These are phyloP conservation scores for Fusarium verrucosum DNA, from an alignment of 2,329 filamentous ascomycete genomes.

Conservation along the genomic window DNA sequence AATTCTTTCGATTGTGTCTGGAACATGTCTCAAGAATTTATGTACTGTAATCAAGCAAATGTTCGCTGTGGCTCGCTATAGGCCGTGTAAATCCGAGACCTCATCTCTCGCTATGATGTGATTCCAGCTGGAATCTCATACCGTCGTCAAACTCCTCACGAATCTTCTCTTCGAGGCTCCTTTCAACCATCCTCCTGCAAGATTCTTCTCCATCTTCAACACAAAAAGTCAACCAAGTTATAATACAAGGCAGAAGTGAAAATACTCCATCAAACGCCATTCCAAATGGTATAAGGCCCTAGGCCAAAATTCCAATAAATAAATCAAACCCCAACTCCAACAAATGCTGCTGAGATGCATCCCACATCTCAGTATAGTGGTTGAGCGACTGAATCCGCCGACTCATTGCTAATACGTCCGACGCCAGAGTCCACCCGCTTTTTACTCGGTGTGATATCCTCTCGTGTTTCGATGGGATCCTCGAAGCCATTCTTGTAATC, in stretches of 20 bases:
- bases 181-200: slow-evolving; percentile 3
- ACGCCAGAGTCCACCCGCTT: slow-evolving; percentile 50
- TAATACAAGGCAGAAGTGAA: slow-evolving; percentile 32
- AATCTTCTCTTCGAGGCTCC: slow-evolving; percentile 9
- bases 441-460: slow-evolving; percentile 39
- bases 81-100: slow-evolving; percentile 31
- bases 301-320: slow-evolving; percentile 4
- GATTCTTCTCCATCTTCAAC: slow-evolving; percentile 19
- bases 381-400: slow-evolving; percentile 30
- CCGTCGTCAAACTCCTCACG: slow-evolving; percentile 8
- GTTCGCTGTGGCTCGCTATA: slow-evolving; percentile 33
- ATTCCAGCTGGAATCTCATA: slow-evolving; percentile 13
- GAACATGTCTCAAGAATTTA: not conserved
- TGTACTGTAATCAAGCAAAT: slow-evolving; percentile 29
- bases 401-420: slow-evolving; percentile 46
- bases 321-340: slow-evolving; percentile 38
- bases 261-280: slow-evolving; percentile 35
- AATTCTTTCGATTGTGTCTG: not conserved
- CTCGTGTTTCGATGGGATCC: slow-evolving; percentile 27
- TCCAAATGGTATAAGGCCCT: slow-evolving; percentile 33
- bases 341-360: slow-evolving; percentile 31
- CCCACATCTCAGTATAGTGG: slow-evolving; percentile 6
- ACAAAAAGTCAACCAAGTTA: slow-evolving; percentile 29
- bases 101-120: slow-evolving; percentile 26
- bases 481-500: slow-evolving; percentile 35